Evolutionary conservation across 352 stramenopile species (phyloP), one percentile per base, ranked within the genome.

Genomic region (Phytophthora nicotianae): DNA sequence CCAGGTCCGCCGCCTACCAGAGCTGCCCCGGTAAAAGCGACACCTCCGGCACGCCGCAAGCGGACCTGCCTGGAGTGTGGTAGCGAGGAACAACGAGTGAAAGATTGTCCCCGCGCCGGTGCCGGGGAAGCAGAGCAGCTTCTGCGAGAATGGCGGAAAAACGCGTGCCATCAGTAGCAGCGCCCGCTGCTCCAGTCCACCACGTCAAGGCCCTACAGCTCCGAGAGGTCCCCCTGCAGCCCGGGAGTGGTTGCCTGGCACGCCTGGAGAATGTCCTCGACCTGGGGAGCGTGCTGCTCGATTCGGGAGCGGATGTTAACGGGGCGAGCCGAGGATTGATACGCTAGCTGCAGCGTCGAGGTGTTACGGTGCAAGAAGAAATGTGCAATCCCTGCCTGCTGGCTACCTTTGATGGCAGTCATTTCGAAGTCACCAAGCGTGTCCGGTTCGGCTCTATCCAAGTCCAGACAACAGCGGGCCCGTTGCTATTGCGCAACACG

Each of bases 141-240:
- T 4, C 38, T 51, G 6, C 24, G 56, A 3, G 56, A 57, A 9
- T 64, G 56, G 47, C 20, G 56, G 9, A 47, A 64, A n/a, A 57
- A 64, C 1, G 5, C 27, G 3, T 11, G 7, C 7, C 7, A 11
- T 11, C 27, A 2, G 27, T 29, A 11, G 4, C 37, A 1, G n/a
- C 16, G n/a, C n/a, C n/a, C 1, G 5, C 19, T 47, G 7, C 7
- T 35, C 42, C 42, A 8, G 42, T 21, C 14, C 43, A 50, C 7
- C 21, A 10, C 2, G 23, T 50, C 2, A 37, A 37, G 5, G 43
- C 23, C 7, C 14, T 50, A 2, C 23, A 50, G 16, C 43, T 50
- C 0, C 5, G 1, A 0, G 23, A 37, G 14, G 43, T 23, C 0
- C 24, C 43, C 4, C 23, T 50, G 14, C 23, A 50, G 3, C 4